These are phyloP conservation scores for Amphibolis antarctica DNA, from an alignment of 106 monocot genomes.

Conservation along the genomic window DNA sequence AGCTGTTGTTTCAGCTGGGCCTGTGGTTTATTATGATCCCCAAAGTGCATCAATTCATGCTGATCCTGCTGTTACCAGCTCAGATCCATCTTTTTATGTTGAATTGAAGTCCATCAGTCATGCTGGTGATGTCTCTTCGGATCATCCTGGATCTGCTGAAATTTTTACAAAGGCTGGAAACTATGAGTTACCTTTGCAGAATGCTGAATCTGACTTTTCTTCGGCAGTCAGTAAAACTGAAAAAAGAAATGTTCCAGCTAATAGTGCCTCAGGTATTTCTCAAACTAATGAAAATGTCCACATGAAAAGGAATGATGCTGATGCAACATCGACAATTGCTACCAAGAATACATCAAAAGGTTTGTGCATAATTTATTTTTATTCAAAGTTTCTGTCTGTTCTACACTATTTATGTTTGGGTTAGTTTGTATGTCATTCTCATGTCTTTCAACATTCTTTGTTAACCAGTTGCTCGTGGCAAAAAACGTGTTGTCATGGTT, in stretches of 20 bases:
- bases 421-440: background rate
- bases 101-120: conserved; percentile 31
- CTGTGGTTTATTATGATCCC: conserved; percentile 34
- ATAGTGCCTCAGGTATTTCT: background rate
- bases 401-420: no score
- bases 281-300: conserved; percentile 13
- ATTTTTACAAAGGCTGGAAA: conserved; percentile 9
- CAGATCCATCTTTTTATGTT: conserved; percentile 28
- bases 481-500: conserved; percentile 58
- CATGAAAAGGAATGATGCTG: conserved; percentile 12
- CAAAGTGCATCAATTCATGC: conserved; percentile 18
- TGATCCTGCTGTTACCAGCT: conserved; percentile 14
- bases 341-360: conserved; percentile 59
- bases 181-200: conserved; percentile 7
- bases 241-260: background rate
- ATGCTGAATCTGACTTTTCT: conserved; percentile 12
- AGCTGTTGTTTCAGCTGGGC: conserved; percentile 20
- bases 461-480: conserved; percentile 44
- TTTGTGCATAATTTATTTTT: background rate
- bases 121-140: conserved; percentile 1
- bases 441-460: background rate
- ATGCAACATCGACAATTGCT: conserved; percentile 11
- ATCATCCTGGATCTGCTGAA: conserved; percentile 11
- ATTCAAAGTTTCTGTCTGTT: background rate
- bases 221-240: background rate